Conservation (phyloP, 2,329 filamentous ascomycete species). For the Fusarium chlamydosporum region DNA sequence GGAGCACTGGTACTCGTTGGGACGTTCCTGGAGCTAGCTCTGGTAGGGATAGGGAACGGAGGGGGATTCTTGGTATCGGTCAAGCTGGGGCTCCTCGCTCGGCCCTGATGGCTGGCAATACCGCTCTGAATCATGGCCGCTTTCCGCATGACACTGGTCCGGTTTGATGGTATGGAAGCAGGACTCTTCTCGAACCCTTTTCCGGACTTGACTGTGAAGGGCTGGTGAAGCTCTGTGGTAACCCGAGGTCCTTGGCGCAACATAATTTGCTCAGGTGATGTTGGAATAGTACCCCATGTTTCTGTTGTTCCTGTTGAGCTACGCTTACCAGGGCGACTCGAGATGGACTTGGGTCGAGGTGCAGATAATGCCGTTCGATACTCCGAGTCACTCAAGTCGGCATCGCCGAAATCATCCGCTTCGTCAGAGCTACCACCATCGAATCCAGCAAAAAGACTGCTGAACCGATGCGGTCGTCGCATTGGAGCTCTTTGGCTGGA, state of each 20-base stretch:
- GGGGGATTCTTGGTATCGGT: slow-evolving; percentile 77
- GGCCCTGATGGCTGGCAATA: slow-evolving; percentile 75
- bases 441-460: slow-evolving; percentile 89
- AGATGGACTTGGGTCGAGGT: slow-evolving; percentile 65
- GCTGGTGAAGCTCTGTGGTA: slow-evolving; percentile 62
- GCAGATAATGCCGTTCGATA: slow-evolving; percentile 76
- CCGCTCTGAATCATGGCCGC: slow-evolving; percentile 85
- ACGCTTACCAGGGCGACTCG: slow-evolving; percentile 59
- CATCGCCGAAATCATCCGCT: slow-evolving; percentile 72
- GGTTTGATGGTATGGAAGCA: slow-evolving; percentile 57
- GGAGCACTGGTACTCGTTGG: slow-evolving; percentile 74
- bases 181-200: slow-evolving; percentile 58
- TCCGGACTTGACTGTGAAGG: slow-evolving; percentile 57
- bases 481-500: slow-evolving; percentile 71
- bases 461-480: slow-evolving; percentile 80
- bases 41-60: slow-evolving; percentile 91
- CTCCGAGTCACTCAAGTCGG: slow-evolving; percentile 75
- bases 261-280: slow-evolving; percentile 61
- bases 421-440: slow-evolving; percentile 79
- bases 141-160: slow-evolving; percentile 77
- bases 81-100: slow-evolving; percentile 75
- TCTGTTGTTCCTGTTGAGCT: slow-evolving; percentile 53
- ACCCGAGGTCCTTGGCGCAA: slow-evolving; percentile 51
- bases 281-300: slow-evolving; percentile 54
- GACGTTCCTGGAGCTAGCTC: slow-evolving; percentile 86